These are phyloP conservation scores for Spironucleus salmonicida DNA, from an alignment of 208 protist species.

Conservation along the genomic window DNA sequence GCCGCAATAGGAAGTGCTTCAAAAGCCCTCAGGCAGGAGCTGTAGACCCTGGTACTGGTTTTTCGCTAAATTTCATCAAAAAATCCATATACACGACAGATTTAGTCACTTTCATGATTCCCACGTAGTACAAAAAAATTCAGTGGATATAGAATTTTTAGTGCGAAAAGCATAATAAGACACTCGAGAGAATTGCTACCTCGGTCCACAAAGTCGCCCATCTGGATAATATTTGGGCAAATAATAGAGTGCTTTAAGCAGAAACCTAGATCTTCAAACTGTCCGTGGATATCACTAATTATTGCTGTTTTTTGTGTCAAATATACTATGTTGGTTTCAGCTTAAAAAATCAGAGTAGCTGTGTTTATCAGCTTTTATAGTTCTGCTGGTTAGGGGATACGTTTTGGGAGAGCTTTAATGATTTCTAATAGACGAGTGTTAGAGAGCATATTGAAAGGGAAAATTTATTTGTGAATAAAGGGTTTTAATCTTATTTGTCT, in stretches of 20 bases:
- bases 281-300: conserved; percentile 95
- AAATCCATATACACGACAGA: conserved; percentile 38
- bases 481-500: too few relatives aligned
- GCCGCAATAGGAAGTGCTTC: conserved; percentile 16
- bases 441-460: too few relatives aligned
- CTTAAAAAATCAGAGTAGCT: too few relatives aligned
- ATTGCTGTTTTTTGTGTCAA: too few relatives aligned
- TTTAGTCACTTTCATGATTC: conserved; percentile 38
- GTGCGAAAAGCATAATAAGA: conserved; percentile 55
- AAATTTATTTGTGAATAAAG: too few relatives aligned
- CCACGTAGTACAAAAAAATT: conserved; percentile 37
- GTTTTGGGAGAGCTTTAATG: too few relatives aligned
- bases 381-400: too few relatives aligned
- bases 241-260: conserved; percentile 74
- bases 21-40: conserved; percentile 30
- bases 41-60: background rate
- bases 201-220: conserved; percentile 58
- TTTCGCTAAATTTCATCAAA: conserved; percentile 34
- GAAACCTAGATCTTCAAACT: conserved; percentile 90
- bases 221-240: conserved; percentile 11
- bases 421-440: too few relatives aligned
- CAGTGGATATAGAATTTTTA: conserved; percentile 50
- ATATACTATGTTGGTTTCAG: too few relatives aligned
- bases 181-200: conserved; percentile 55
- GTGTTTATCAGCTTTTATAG: too few relatives aligned